Conservation (phyloP, 495 filamentous ascomycete species). For the Talaromyces wortmannii region DNA sequence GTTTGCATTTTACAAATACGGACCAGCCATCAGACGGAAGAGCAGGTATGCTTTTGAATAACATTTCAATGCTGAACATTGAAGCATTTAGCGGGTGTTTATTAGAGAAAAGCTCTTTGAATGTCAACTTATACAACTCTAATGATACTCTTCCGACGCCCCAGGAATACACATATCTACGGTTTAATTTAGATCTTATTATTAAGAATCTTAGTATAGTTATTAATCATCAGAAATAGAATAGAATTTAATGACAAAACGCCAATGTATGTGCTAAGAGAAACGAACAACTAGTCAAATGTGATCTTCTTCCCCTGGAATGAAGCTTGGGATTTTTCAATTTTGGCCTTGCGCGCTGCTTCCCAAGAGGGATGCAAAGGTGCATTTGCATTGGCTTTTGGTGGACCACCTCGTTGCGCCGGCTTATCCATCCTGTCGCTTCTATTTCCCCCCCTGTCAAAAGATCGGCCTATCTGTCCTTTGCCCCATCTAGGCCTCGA, state of each 20-base stretch:
- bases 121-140: too few relatives aligned
- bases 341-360: slow-evolving; percentile 80
- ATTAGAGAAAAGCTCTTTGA: too few relatives aligned
- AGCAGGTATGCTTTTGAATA: slow-evolving; percentile 36
- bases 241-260: too few relatives aligned
- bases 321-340: slow-evolving; percentile 46
- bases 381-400: slow-evolving; percentile 49
- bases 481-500: slow-evolving; percentile 7
- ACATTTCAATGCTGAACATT: too few relatives aligned
- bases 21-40: slow-evolving; percentile 33
- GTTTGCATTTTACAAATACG: slow-evolving; percentile 46
- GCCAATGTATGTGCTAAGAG: too few relatives aligned
- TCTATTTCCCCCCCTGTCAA: slow-evolving; percentile 7
- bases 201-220: too few relatives aligned
- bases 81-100: too few relatives aligned
- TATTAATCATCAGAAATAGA: too few relatives aligned
- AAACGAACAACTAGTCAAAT: slow-evolving; percentile 58
- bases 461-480: slow-evolving; percentile 12
- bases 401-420: background rate
- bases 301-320: slow-evolving; percentile 87
- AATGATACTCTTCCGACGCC: too few relatives aligned
- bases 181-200: too few relatives aligned
- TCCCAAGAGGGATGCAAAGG: slow-evolving; percentile 90
- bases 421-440: background rate
- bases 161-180: too few relatives aligned